Evolutionary conservation across 768 basidiomycete genomes (phyloP).

Genomic region (Mycena sanguinolenta): DNA sequence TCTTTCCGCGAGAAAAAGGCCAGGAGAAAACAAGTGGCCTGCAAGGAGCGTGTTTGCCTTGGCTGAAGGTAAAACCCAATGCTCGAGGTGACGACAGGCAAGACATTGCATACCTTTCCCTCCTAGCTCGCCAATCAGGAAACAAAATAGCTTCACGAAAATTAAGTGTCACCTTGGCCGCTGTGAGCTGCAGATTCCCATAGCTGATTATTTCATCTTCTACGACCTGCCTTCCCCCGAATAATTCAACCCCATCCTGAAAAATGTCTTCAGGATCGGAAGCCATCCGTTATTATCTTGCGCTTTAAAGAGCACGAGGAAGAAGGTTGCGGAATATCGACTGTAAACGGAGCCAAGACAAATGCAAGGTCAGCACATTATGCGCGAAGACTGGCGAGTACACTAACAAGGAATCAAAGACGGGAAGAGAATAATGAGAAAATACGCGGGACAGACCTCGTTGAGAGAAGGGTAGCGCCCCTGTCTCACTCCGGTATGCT

Average conservation of each 20-base stretch:
- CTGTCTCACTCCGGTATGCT: no score
- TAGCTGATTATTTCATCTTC: slow-evolving; percentile 63
- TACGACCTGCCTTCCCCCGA: slow-evolving; percentile 59
- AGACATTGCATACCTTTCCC: slow-evolving; percentile 63
- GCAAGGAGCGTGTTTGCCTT: slow-evolving; percentile 80
- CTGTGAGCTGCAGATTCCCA: slow-evolving; percentile 65
- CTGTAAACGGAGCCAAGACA: no score
- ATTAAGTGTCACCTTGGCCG: slow-evolving; percentile 64
- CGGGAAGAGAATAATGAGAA: no score
- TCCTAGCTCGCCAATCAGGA: slow-evolving; percentile 52
- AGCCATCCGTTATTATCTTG: slow-evolving; percentile 12
- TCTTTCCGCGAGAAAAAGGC: slow-evolving; percentile 73
- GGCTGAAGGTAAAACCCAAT: neutral
- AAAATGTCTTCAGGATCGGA: slow-evolving; percentile 51
- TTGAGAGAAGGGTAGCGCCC: no score
- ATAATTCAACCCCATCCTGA: slow-evolving; percentile 63
- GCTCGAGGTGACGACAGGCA: neutral
- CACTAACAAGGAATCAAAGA: no score
- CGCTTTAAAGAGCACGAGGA: neutral
- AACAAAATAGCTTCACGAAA: slow-evolving; percentile 3
- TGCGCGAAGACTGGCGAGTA: no score
- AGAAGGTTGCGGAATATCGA: no score
- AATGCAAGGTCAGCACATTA: no score
- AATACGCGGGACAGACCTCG: no score
- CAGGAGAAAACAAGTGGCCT: slow-evolving; percentile 81